Evolutionary conservation across 768 basidiomycete species (phyloP), one percentile per base, ranked within the genome.

Genomic region (Leccinum incarnatum): DNA sequence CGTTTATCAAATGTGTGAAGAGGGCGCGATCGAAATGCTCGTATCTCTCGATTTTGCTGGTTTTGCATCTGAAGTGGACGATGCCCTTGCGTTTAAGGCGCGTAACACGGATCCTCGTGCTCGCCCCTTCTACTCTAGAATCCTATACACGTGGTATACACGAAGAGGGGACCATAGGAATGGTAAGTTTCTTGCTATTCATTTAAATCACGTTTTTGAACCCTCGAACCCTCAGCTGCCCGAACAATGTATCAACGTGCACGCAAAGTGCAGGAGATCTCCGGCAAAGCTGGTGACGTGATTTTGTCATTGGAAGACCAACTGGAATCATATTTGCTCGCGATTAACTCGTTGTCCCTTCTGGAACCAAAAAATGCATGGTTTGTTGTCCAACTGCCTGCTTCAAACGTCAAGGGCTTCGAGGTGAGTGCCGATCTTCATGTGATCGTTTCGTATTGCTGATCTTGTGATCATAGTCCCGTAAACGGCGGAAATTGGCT

Each of bases 141-240:
- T 98, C 55, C 75, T 98, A n/a, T 96, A 97, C 74, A 88, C 93
- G 50, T 98, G 94, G 94, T 89, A 94, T 71, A 83, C 89, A 65
- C 81, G 83, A 56, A 81, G 91, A 70, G 91, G 91, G 27, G 94
- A 98, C 72, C 94, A 95, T 75, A 85, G 93, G 53, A 93, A 84
- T 71, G 97, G 96, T 95, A 71, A 73, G 85, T 79, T 61, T 59
- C 47, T 59, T 56, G 37, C 56, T 53, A 55, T 57, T 60, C 34
- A 55, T 42, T 32, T 32, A 34, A 47, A 50, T 49, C 60, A 57
- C 27, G 10, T 61, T 63, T 64, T 65, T 67, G 62, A 70, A 65
- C 70, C 71, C 70, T 64, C 55, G 57, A 53, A 62, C 54, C 58
- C 51, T 34, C 68, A 98, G 96, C 95, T 56, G 91, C 92, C 15